Evolutionary conservation across 176 grass and related monocot genomes (phyloP).

Genomic region (Triticum dicoccoides): DNA sequence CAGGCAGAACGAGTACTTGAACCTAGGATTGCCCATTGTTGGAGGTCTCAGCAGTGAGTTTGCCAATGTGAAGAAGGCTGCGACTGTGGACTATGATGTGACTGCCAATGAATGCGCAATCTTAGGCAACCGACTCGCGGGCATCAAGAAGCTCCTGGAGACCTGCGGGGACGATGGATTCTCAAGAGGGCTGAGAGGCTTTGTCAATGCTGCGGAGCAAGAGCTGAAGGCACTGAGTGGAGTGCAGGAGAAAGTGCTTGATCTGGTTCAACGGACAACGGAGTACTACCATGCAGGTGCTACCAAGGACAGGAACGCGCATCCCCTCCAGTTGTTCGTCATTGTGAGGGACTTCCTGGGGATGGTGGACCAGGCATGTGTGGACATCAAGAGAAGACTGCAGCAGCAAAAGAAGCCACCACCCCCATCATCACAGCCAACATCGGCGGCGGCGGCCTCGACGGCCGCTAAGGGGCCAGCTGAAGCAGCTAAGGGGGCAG

Average conservation of each 20-base stretch:
- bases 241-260: constrained; percentile 70
- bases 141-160: constrained; percentile 70
- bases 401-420: constrained; percentile 71
- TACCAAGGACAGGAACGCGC: constrained; percentile 61
- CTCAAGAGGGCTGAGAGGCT: constrained; percentile 59
- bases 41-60: constrained; percentile 83
- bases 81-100: constrained; percentile 62
- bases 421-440: constrained; percentile 25
- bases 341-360: constrained; percentile 92
- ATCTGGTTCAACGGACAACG: constrained; percentile 68
- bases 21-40: constrained; percentile 77
- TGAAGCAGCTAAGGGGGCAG: neutral
- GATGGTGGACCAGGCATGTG: constrained; percentile 93
- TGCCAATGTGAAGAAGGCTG: constrained; percentile 69
- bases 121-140: constrained; percentile 35
- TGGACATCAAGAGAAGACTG: constrained; percentile 72
- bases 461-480: neutral
- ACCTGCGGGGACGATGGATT: constrained; percentile 66
- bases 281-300: constrained; percentile 89
- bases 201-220: constrained; percentile 53
- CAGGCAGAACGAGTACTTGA: constrained; percentile 83
- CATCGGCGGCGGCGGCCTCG: neutral
- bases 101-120: constrained; percentile 49
- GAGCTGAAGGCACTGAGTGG: constrained; percentile 51
- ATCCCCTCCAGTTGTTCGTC: constrained; percentile 79